Evolutionary conservation across 1,284 basidiomycete genomes (phyloP).

Genomic region (Ganoderma sinense): DNA sequence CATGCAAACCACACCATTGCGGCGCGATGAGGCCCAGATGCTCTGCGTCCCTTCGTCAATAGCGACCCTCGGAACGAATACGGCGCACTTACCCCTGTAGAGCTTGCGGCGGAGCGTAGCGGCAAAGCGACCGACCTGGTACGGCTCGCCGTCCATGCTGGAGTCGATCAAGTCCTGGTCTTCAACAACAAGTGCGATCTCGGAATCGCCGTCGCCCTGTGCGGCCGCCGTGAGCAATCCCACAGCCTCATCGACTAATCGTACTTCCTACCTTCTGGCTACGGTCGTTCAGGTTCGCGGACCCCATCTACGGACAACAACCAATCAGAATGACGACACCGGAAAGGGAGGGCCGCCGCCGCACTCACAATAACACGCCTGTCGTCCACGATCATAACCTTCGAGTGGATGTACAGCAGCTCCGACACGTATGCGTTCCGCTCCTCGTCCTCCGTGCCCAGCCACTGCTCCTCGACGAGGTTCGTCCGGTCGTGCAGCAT

Average conservation of each 20-base stretch:
- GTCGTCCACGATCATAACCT: constrained; percentile 95
- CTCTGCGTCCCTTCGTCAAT: constrained; percentile 52
- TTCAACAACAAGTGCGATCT: constrained; percentile 92
- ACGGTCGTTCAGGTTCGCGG: constrained; percentile 90
- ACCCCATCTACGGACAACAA: constrained; percentile 69
- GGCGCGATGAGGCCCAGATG: constrained; percentile 86
- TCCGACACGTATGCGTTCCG: constrained; percentile 82
- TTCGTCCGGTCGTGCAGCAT: constrained; percentile 67
- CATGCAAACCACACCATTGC: constrained; percentile 52
- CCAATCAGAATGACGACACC: neutral
- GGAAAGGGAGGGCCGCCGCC: neutral
- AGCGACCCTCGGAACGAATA: no score
- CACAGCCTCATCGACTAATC: neutral
- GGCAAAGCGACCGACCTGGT: constrained; percentile 77
- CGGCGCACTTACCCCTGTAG: constrained; percentile 62
- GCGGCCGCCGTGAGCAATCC: constrained; percentile 15
- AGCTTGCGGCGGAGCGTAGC: constrained; percentile 79
- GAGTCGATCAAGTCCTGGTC: constrained; percentile 83
- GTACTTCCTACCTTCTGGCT: constrained; percentile 65
- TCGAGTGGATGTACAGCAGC: constrained; percentile 82
- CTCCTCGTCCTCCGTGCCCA: constrained; percentile 86
- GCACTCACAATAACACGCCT: constrained; percentile 79
- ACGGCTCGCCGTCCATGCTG: constrained; percentile 81
- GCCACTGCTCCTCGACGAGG: constrained; percentile 80
- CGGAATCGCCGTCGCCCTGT: constrained; percentile 90